A percentile compares a stretch with the other conserved stretches of the same genome.
These are phyloP conservation scores for Xylogone sp. DNA, from an alignment of 2,329 filamentous ascomycete genomes.

Conservation along the genomic window DNA sequence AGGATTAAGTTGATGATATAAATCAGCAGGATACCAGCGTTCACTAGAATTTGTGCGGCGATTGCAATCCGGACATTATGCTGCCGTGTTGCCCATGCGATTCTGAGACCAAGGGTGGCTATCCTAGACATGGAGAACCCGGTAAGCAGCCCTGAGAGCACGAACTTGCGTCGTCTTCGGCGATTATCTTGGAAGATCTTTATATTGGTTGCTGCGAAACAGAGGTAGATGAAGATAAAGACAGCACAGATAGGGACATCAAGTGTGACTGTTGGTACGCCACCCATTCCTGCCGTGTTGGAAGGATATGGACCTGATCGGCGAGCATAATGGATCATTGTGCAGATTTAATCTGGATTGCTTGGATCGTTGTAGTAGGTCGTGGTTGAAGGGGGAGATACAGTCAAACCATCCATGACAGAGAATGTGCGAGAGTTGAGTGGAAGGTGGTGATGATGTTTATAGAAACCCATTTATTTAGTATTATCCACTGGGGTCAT, in stretches of 20 bases:
- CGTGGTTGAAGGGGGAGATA: too few relatives aligned
- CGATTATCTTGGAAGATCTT: constrained; percentile 49
- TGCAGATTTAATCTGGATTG: too few relatives aligned
- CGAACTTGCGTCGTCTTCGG: constrained; percentile 49
- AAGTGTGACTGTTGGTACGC: constrained; percentile 48
- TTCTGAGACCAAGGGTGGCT: constrained; percentile 40
- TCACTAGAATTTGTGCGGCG: constrained; percentile 8
- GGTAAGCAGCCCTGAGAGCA: constrained; percentile 52
- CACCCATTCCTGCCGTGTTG: constrained; percentile 46
- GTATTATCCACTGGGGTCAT: too few relatives aligned
- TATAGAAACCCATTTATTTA: too few relatives aligned
- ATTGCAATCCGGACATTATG: constrained; percentile 9
- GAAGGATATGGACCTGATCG: constrained; percentile 17
- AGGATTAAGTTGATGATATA: constrained; percentile 70
- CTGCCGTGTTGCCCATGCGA: constrained; percentile 52
- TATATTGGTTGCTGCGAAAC: constrained; percentile 50
- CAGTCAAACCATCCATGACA: too few relatives aligned
- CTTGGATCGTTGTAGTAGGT: too few relatives aligned
- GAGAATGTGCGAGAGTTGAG: too few relatives aligned
- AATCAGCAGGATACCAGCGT: constrained; percentile 54
- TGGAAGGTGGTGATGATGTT: too few relatives aligned
- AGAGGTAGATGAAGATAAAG: constrained; percentile 54
- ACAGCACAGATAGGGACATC: constrained; percentile 63
- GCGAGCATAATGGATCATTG: background rate
- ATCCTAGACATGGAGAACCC: constrained; percentile 54